Conservation (phyloP, 108 stramenopile genomes). For the Cyclotella cryptica region DNA sequence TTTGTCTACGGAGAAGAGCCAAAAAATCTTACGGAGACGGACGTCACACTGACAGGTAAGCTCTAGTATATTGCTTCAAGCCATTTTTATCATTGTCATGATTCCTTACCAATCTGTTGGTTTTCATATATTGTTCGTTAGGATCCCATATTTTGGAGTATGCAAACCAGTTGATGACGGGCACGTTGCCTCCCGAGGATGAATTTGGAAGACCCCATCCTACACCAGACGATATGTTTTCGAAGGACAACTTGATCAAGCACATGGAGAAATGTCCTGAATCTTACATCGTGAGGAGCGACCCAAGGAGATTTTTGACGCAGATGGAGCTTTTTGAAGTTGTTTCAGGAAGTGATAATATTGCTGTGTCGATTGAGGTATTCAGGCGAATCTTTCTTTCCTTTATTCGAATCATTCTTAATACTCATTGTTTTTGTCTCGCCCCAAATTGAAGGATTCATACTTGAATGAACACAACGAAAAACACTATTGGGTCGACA, state of each 20-base stretch:
- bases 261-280: slow-evolving; percentile 84
- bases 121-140: background rate
- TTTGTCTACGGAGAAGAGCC: slow-evolving; percentile 84
- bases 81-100: background rate
- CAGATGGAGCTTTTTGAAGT: slow-evolving; percentile 84
- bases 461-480: slow-evolving; percentile 55
- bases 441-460: slow-evolving; percentile 28
- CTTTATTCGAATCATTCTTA: too few relatives aligned
- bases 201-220: slow-evolving; percentile 57
- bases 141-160: slow-evolving; percentile 70
- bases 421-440: too few relatives aligned
- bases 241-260: slow-evolving; percentile 63
- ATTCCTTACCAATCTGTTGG: background rate
- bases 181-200: slow-evolving; percentile 43
- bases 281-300: slow-evolving; percentile 66
- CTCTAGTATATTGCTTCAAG: background rate
- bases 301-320: slow-evolving; percentile 81
- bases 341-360: slow-evolving; percentile 89
- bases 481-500: slow-evolving; percentile 87
- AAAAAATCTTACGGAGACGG: slow-evolving; percentile 38
- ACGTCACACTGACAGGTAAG: slow-evolving; percentile 49
- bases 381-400: slow-evolving; percentile 6
- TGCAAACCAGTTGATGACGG: slow-evolving; percentile 66
- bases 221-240: slow-evolving; percentile 53
- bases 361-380: slow-evolving; percentile 79